Conservation (phyloP, 176 grass and related monocot species). For the Puccinellia tenuiflora region DNA sequence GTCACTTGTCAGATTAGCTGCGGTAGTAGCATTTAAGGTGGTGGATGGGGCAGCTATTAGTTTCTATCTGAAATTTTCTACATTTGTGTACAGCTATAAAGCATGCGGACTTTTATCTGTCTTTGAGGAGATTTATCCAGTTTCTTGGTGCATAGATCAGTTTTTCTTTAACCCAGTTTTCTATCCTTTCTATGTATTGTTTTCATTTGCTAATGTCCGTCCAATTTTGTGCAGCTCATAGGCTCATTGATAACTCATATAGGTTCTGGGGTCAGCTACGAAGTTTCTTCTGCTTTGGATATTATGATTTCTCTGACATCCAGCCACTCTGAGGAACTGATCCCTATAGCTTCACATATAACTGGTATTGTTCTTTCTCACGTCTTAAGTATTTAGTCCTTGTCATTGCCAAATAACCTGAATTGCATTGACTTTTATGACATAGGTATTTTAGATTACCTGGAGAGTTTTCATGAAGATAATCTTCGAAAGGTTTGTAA, state of each 20-base stretch:
- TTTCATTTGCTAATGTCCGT: slow-evolving; percentile 18
- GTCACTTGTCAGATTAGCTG: neutral
- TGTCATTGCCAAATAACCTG: slow-evolving; percentile 28
- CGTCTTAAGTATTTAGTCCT: slow-evolving; percentile 1
- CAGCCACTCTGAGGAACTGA: slow-evolving; percentile 59
- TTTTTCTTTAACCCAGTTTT: slow-evolving; percentile 6
- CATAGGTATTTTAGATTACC: slow-evolving; percentile 88
- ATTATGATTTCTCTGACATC: slow-evolving; percentile 65
- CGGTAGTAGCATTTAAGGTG: neutral
- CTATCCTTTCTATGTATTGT: slow-evolving; percentile 12
- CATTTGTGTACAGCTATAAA: neutral
- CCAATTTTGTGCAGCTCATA: slow-evolving; percentile 48
- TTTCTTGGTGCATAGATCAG: slow-evolving; percentile 15
- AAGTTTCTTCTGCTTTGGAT: slow-evolving; percentile 83
- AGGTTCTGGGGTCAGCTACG: slow-evolving; percentile 73
- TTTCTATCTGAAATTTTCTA: neutral
- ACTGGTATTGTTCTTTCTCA: slow-evolving; percentile 48
- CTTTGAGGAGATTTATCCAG: neutral
- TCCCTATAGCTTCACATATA: slow-evolving; percentile 83
- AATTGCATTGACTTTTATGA: neutral
- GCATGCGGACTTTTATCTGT: neutral
- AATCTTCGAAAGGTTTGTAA: slow-evolving; percentile 78
- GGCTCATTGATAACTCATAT: slow-evolving; percentile 84
- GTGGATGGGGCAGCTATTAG: neutral
- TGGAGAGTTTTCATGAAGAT: slow-evolving; percentile 77